Evolutionary conservation across 2,329 filamentous ascomycete genomes (phyloP), one percentile per base, ranked within the genome.

Genomic region (Karstenula rhodostoma): DNA sequence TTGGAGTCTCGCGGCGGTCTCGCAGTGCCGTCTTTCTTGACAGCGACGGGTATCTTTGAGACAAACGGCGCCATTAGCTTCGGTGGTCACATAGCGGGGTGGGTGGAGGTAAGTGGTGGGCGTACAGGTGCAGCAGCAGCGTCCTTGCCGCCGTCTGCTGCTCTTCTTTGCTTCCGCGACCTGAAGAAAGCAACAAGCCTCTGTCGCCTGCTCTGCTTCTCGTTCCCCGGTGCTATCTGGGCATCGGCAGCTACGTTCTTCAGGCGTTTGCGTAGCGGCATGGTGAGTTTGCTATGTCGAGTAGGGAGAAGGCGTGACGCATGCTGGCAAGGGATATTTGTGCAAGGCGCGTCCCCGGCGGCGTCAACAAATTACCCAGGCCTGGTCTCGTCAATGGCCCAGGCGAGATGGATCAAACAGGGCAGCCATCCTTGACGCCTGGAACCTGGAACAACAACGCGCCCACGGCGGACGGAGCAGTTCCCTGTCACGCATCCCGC

Each of bases 151-250:
- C 58, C 33, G 15, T 51, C 62, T 57, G 62, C 62, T 46, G 66
- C 29, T 65, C 63, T 70, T 63, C 61, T 72, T 35, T 70, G 65
- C 62, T 68, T 73, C 56, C 69, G 72, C 4, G 61, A 62, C 22
- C 61, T 69, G 62, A 77, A 73, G 70, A 77, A 75, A 40, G 72
- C 69, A 17, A 67, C 53, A 42, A 77, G 63, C 43, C 67, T 58
- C 63, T 77, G 67, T 37, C 74, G 64, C 67, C 73, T 77, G 51
- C 69, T 72, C 57, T 62, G 66, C 65, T 68, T 73, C 57, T 62
- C 65, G 49, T 66, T 64, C n/a, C 64, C 58, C 53, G 70, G 72
- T 49, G 54, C 62, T 43, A 22, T 35, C 40, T 48, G 37, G 32
- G 29, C 57, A 22, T 65, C 63, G 46, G 51, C 40, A 15, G 46